Evolutionary conservation across 192 early-diverging fungal genomes (phyloP).

Genomic region (Thamnidium elegans): DNA sequence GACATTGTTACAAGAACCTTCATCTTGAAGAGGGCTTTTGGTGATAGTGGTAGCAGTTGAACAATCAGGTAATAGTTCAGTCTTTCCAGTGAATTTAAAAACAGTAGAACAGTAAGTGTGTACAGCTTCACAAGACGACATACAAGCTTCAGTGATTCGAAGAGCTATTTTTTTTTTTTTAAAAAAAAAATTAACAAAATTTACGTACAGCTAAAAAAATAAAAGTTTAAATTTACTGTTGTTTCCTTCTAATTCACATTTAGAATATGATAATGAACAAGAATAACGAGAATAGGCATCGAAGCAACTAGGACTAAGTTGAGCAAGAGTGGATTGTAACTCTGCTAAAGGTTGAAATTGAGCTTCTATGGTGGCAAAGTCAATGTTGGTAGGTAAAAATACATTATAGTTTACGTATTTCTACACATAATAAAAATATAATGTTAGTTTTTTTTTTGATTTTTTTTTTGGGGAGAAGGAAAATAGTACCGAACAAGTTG

Average conservation of each 20-base stretch:
- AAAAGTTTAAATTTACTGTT: background rate
- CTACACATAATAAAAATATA: background rate
- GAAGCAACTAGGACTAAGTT: conserved; percentile 6
- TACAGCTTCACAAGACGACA: too few relatives aligned
- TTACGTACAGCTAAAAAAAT: too few relatives aligned
- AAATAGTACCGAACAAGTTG: background rate
- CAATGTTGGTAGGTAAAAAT: background rate
- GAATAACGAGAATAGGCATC: conserved; percentile 12
- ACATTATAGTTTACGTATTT: conserved; percentile 12
- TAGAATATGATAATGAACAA: conserved; percentile 7
- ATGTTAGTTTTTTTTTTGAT: background rate
- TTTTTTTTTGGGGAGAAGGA: background rate
- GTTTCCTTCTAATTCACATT: background rate
- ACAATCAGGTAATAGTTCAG: background rate
- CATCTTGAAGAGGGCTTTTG: background rate
- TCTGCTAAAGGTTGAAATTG: conserved; percentile 2
- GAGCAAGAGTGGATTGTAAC: background rate
- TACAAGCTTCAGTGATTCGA: too few relatives aligned
- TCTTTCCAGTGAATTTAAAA: too few relatives aligned
- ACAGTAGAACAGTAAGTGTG: too few relatives aligned
- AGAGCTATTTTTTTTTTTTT: too few relatives aligned
- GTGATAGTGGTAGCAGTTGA: background rate
- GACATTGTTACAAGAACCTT: background rate
- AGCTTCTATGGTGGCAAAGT: background rate
- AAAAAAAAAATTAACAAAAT: too few relatives aligned